A percentile compares a stretch with the other conserved stretches of the same genome.
phyloP scores from a whole-genome alignment of 164 flowering plant species.

The Malania oleifera region DNA sequence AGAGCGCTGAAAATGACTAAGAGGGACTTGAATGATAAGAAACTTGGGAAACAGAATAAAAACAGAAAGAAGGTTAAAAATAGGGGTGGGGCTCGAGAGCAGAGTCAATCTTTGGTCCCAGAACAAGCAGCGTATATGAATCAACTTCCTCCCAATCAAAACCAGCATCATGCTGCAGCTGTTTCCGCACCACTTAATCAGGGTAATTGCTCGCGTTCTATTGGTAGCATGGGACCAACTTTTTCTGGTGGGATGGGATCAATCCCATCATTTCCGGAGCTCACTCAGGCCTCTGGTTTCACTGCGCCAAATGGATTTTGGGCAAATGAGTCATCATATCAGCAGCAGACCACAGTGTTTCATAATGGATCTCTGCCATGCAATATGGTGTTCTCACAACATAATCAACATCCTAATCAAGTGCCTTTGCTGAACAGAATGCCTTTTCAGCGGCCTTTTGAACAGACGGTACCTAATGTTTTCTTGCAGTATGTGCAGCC shows the following conservation, averaged over 20 bases:
- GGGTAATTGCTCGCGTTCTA: conserved; percentile 15
- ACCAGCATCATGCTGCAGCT: conserved; percentile 16
- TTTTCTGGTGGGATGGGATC: conserved; percentile 11
- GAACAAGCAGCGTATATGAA: conserved; percentile 4
- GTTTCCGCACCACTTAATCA: conserved; percentile 13
- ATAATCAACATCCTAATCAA: conserved; percentile 27
- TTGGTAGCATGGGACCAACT: conserved; percentile 16
- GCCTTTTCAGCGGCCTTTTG: conserved; percentile 45
- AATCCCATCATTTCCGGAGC: conserved; percentile 24
- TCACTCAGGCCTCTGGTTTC: conserved; percentile 13
- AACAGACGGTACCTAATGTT: conserved; percentile 22
- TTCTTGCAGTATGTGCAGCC: conserved; percentile 28
- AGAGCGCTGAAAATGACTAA: conserved; percentile 51
- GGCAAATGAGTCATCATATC: conserved; percentile 34
- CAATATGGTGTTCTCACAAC: conserved; percentile 37
- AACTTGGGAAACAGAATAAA: conserved; percentile 33
- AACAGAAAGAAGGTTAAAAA: conserved; percentile 35
- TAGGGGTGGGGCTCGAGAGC: conserved; percentile 26
- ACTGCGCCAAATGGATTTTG: conserved; percentile 23
- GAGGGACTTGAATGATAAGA: conserved; percentile 44
- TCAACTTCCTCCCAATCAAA: conserved; percentile 13
- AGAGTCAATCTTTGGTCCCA: conserved; percentile 12
- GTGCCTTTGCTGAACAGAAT: conserved; percentile 28
- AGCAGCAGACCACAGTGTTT: conserved; percentile 28
- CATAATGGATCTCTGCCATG: conserved; percentile 31